Evolutionary conservation across 306 rosid genomes (phyloP).

Genomic region (Dryas alaskensis): DNA sequence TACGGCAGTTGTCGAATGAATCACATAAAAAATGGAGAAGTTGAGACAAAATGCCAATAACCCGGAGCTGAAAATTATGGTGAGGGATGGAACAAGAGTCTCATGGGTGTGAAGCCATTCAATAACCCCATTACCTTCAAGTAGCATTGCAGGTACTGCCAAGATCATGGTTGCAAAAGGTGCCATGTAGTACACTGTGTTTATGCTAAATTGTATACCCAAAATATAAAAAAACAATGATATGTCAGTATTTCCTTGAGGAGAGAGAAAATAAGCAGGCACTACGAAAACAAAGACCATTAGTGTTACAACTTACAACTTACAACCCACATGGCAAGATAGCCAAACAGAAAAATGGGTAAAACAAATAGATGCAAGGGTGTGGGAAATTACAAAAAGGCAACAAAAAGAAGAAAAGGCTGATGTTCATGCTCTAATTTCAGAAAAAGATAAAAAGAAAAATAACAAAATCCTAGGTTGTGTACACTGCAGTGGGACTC

Average conservation of each 20-base stretch:
- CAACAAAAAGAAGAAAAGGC: background rate
- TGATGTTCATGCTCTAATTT: background rate
- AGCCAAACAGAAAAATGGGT: background rate
- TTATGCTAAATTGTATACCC: conserved; percentile 52
- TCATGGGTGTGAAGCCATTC: conserved; percentile 83
- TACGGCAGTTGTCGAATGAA: conserved; percentile 95
- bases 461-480: background rate
- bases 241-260: background rate
- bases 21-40: conserved; percentile 95
- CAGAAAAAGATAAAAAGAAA: background rate
- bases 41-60: conserved; percentile 94
- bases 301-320: background rate
- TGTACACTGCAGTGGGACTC: background rate
- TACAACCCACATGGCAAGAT: background rate
- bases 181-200: conserved; percentile 98
- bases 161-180: conserved; percentile 97
- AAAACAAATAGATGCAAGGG: background rate
- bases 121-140: conserved; percentile 84
- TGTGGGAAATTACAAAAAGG: background rate
- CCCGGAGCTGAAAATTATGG: conserved; percentile 85
- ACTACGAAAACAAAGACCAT: background rate
- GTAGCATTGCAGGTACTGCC: conserved; percentile 84
- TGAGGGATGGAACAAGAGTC: conserved; percentile 60
- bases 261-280: background rate
- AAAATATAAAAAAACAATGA: background rate